Evolutionary conservation across 805 yeast genomes (phyloP), one percentile per base, ranked within the genome.

Genomic region (Candida pini): DNA sequence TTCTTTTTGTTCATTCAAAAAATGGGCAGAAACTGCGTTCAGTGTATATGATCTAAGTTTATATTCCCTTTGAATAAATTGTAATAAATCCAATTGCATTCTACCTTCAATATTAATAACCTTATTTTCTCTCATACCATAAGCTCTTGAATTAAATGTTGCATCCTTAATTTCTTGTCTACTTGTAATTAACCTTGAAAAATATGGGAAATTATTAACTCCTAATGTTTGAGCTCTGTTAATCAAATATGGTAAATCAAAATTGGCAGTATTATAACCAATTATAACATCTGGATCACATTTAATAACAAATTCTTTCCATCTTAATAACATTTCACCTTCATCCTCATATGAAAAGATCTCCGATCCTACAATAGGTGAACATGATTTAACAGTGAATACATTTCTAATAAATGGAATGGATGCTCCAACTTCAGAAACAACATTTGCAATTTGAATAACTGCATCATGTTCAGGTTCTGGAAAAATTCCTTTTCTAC

Each of bases 391-490:
- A 12, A 94, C 87, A 0, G 97, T 90, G 58, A 92, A 94, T 0
- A 94, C 97, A 51, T 88, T 90, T 51, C 97, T 73, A 4, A 92
- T 81, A 56, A 94, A 92, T 1, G 98, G 98, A 33, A 78, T 75
- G n/a, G 70, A 44, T 24, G 81, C 88, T 30, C 98, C 97, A 33
- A 81, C 79, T 33, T 76, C 67, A 49, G 86, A 81, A 2, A 90
- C 95, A 19, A 92, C 96, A 53, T 87, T 90, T 5, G 98, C 98
- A 43, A 92, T 94, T 61, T 94, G 98, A 53, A 92, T 92, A 8
- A 92, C 96, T 0, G 96, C 83, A 63, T 92, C 99, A 30, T 76
- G 72, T 41, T 83, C 83, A 2, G 99, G 81, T 53, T 92, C 98
- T 1, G 99, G 98, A 58, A 92, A 92, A 9, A 92, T 73, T 35